Conservation (phyloP, 2,329 filamentous ascomycete genomes). For the Ilyonectria mors-panacis region DNA sequence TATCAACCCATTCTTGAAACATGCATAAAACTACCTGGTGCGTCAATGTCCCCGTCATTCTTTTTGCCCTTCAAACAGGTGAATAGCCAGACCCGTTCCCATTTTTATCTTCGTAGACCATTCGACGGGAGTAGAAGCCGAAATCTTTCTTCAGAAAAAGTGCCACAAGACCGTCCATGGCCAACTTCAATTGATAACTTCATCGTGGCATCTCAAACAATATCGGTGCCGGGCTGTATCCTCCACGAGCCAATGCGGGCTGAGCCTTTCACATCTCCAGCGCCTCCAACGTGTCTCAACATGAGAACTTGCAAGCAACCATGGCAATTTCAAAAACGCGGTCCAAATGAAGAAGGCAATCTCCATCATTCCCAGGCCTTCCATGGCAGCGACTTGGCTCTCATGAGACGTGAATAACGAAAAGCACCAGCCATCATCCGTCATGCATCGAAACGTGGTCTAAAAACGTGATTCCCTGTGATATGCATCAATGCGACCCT, state of each 20-base stretch:
- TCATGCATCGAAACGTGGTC: constrained; percentile 67
- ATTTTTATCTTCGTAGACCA: constrained; percentile 44
- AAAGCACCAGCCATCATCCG: constrained; percentile 61
- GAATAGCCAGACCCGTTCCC: constrained; percentile 37
- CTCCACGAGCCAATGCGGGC: constrained; percentile 39
- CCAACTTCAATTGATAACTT: constrained; percentile 50
- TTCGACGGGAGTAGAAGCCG: constrained; percentile 38
- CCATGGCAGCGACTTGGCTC: constrained; percentile 45
- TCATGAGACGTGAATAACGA: constrained; percentile 57
- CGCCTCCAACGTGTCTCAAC: constrained; percentile 39
- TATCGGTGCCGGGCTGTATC: constrained; percentile 40
- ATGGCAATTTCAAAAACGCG: constrained; percentile 44
- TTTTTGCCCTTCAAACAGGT: constrained; percentile 19
- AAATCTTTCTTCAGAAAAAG: constrained; percentile 44
- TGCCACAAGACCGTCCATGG: constrained; percentile 46
- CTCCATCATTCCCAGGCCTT: constrained; percentile 44
- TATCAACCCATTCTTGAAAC: constrained; percentile 15
- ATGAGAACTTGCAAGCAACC: constrained; percentile 40
- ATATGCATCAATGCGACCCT: constrained; percentile 55
- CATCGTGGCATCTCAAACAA: constrained; percentile 45
- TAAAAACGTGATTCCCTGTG: constrained; percentile 59
- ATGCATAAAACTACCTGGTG: constrained; percentile 35
- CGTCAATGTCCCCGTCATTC: constrained; percentile 25
- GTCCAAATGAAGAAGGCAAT: constrained; percentile 42
- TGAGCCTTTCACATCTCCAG: constrained; percentile 44